Percentiles rank a stretch among this genome's conserved stretches.
phyloP scores from a whole-genome alignment of 495 filamentous ascomycete species.

The Daldinia vernicosa region DNA sequence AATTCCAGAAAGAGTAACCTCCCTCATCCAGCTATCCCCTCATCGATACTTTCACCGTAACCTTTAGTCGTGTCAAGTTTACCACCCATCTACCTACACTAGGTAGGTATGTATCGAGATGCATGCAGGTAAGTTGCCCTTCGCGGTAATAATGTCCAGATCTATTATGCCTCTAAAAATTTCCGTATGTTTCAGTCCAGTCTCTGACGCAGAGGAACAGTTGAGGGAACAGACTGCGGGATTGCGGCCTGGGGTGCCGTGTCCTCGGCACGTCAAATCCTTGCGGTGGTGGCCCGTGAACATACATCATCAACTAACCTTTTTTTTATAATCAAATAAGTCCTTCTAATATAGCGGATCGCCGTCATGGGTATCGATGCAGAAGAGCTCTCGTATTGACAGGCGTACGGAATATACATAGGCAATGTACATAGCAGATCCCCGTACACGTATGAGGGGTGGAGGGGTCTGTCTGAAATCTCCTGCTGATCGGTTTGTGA shows the following conservation, averaged over 20 bases:
- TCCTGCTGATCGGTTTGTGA: slow-evolving; percentile 40
- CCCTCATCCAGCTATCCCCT: slow-evolving; percentile 29
- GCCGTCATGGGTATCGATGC: slow-evolving; percentile 32
- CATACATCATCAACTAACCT: slow-evolving; percentile 15
- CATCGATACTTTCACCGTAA: slow-evolving; percentile 1
- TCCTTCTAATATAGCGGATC: slow-evolving; percentile 24
- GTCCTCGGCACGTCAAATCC: slow-evolving; percentile 5
- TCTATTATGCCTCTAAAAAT: slow-evolving; percentile 19
- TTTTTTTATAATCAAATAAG: not conserved
- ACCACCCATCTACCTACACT: not conserved
- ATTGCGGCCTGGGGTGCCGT: slow-evolving; percentile 37
- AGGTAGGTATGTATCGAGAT: not conserved
- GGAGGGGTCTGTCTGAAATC: slow-evolving; percentile 34
- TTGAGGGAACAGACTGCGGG: slow-evolving; percentile 28
- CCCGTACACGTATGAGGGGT: slow-evolving; percentile 33
- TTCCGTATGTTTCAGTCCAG: slow-evolving; percentile 29
- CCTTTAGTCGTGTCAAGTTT: slow-evolving; percentile 27
- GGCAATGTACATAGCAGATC: slow-evolving; percentile 24
- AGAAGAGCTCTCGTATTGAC: slow-evolving; percentile 33
- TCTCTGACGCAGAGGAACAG: slow-evolving; percentile 24
- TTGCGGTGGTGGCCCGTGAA: slow-evolving; percentile 31
- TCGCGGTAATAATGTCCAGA: slow-evolving; percentile 13
- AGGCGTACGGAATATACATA: slow-evolving; percentile 12
- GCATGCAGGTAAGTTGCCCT: slow-evolving; percentile 7
- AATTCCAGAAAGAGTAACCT: slow-evolving; percentile 32